Percentiles rank a stretch among this genome's conserved stretches.
Conservation (phyloP, 2,329 filamentous ascomycete species). For the Aspergillus flavus region DNA sequence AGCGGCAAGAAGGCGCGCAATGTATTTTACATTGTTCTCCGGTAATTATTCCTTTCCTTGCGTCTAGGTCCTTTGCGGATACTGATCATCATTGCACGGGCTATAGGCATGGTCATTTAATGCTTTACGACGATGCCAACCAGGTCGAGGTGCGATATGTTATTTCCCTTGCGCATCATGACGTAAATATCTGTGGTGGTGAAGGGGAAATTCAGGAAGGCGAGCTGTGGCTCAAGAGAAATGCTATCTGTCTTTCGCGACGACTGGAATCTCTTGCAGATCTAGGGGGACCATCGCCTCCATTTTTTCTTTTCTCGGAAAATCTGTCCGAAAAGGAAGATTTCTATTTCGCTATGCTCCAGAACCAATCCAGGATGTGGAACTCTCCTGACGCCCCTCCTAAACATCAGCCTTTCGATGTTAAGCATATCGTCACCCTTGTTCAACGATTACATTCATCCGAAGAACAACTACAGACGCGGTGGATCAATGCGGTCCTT, state of each 20-base stretch:
- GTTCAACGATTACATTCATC: conserved; percentile 90
- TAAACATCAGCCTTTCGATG: conserved; percentile 73
- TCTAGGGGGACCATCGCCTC: conserved; percentile 65
- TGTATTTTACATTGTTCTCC: conserved; percentile 88
- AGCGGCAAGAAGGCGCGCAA: conserved; percentile 69
- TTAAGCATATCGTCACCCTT: conserved; percentile 82
- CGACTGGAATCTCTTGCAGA: conserved; percentile 58
- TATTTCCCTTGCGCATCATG: conserved; percentile 84
- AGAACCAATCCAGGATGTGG: conserved; percentile 74
- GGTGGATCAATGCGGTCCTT: conserved; percentile 91
- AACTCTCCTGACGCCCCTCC: conserved; percentile 62
- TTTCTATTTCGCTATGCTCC: conserved; percentile 91
- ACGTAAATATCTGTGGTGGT: conserved; percentile 79
- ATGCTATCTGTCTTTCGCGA: conserved; percentile 79
- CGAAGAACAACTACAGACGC: conserved; percentile 84
- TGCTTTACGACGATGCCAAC: conserved; percentile 95
- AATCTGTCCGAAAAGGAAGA: conserved; percentile 97
- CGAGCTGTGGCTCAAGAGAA: conserved; percentile 93
- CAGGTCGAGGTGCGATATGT: conserved; percentile 96
- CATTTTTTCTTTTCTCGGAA: conserved; percentile 93
- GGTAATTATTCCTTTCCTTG: conserved; percentile 55
- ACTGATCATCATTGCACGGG: conserved; percentile 14
- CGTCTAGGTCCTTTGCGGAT: conserved; percentile 6
- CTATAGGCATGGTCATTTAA: conserved; percentile 82
- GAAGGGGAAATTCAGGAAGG: conserved; percentile 80